These are phyloP conservation scores for Nakaseomyces kungkrabaensis DNA, from an alignment of 1,139 yeast genomes.

Conservation along the genomic window DNA sequence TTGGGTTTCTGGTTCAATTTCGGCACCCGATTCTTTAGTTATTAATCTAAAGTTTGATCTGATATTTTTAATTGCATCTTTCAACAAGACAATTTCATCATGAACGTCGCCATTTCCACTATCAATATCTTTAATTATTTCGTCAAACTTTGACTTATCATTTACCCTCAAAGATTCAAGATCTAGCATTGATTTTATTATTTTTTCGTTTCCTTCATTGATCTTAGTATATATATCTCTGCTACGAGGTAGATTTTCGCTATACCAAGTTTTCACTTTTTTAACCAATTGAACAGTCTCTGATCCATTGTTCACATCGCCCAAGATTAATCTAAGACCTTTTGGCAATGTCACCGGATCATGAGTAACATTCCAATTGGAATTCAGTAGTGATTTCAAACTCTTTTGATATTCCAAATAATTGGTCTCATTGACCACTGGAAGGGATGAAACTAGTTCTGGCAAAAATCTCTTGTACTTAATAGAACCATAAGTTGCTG, in stretches of 20 bases:
- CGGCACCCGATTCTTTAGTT: conserved; percentile 63
- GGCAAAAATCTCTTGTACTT: conserved; percentile 68
- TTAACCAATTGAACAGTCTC: conserved; percentile 88
- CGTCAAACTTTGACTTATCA: conserved; percentile 25
- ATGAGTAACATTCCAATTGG: conserved; percentile 51
- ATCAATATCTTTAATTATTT: conserved; percentile 22
- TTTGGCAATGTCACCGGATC: conserved; percentile 55
- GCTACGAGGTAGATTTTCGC: conserved; percentile 42
- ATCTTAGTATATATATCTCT: conserved; percentile 43
- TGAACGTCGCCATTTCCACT: conserved; percentile 7
- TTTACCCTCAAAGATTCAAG: conserved; percentile 31
- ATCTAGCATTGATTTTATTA: conserved; percentile 41
- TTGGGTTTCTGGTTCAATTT: conserved; percentile 79
- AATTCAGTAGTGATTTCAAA: conserved; percentile 33
- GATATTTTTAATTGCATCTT: conserved; percentile 37
- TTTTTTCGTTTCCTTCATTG: conserved; percentile 45
- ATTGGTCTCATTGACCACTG: conserved; percentile 12
- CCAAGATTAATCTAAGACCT: conserved; percentile 67
- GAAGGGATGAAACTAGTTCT: conserved; percentile 37
- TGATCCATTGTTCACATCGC: conserved; percentile 86
- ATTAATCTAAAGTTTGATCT: conserved; percentile 48
- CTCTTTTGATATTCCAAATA: conserved; percentile 26
- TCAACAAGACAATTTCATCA: conserved; percentile 23
- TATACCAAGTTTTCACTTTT: conserved; percentile 63
- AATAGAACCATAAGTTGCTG: conserved; percentile 88